Evolutionary conservation across 495 filamentous ascomycete genomes (phyloP), one percentile per base, ranked within the genome.

Genomic region (Penicillium manginii): DNA sequence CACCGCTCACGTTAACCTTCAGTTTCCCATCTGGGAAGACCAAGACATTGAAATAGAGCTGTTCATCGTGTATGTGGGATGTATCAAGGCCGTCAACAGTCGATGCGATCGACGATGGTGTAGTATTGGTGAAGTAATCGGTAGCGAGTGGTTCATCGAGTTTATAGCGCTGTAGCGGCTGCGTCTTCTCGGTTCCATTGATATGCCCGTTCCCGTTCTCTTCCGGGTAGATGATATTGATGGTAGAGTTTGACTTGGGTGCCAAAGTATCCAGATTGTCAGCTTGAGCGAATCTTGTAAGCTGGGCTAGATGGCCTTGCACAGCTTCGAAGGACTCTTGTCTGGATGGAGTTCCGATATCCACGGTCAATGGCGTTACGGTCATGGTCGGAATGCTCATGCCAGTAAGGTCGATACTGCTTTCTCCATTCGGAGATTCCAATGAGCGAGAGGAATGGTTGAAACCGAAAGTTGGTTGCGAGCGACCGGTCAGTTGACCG

Each of bases 331-430:
- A n/a, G 9, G 14, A 40, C 3, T 40, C 3, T 40, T 40, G 37
- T 12, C 15, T 40, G 7, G 37, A 40, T n/a, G n/a, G n/a, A n/a
- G 7, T 15, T 8, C 15, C 37, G 3, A 15, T 40, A 3, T 40
- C 37, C 6, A 40, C 37, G 3, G 37, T 40, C 6, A 40, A 15
- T 5, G 37, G 37, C 6, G 37, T 40, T 12, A 40, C 37, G 14
- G 37, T 40, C 37, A 40, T 40, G 14, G 37, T 40, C 15, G 37
- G 37, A 40, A 40, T 40, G 37, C 37, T 40, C 37, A 40, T 40
- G 6, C 14, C 37, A 3, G 37, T 40, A 9, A 40, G 37, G 37
- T 40, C 7, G 37, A 40, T 9, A 12, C 7, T 40, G 6, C 14
- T 8, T 12, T 40, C 37, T 8, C 14, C 37, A 12, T n/a, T 12